Conservation (phyloP, 768 basidiomycete genomes). For the Thelephora aurantiotincta region DNA sequence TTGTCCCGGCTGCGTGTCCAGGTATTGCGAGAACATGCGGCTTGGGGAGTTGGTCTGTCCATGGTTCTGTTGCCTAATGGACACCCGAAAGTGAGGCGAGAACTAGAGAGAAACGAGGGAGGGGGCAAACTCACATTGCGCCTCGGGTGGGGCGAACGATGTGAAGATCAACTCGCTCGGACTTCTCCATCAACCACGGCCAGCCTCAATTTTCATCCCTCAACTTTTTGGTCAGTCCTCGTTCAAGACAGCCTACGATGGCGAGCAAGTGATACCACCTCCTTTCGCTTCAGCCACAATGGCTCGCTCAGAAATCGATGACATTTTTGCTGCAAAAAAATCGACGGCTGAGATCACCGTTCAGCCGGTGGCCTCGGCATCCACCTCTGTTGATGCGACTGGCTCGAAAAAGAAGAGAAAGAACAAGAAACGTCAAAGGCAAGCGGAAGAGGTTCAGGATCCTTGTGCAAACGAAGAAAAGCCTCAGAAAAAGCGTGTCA, state of each 20-base stretch:
- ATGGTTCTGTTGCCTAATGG: no score
- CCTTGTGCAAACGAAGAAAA: constrained; percentile 7
- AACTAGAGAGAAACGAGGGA: not conserved
- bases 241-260: no score
- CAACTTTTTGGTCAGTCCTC: not conserved
- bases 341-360: constrained; percentile 4
- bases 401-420: constrained; percentile 27
- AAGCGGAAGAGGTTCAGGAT: constrained; percentile 8
- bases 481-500: constrained; percentile 17
- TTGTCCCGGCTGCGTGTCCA: no score
- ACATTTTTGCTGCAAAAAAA: constrained; percentile 49
- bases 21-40: no score
- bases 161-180: no score
- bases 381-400: constrained; percentile 9
- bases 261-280: not conserved
- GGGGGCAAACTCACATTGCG: not conserved
- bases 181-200: no score
- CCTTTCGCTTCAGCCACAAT: constrained; percentile 12
- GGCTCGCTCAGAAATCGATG: constrained; percentile 70
- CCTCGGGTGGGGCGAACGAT: no score
- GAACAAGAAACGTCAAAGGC: constrained; percentile 27
- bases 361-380: constrained; percentile 16
- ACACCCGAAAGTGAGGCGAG: not conserved
- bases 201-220: not conserved
- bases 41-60: no score